Evolutionary conservation across 352 stramenopile species (phyloP).

Genomic region (Phytophthora lateralis): DNA sequence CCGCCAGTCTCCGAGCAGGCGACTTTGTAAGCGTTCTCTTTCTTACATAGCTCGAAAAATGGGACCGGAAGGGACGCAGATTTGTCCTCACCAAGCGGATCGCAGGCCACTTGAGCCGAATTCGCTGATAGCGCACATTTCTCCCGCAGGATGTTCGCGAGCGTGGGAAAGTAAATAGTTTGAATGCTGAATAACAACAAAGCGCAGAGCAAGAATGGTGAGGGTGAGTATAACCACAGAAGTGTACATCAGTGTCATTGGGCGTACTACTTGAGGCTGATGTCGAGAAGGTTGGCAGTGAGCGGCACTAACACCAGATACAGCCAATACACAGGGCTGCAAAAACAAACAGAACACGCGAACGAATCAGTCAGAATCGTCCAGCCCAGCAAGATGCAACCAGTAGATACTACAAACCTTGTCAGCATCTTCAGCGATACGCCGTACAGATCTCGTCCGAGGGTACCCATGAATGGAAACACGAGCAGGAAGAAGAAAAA

Average conservation of each 20-base stretch:
- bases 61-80: slow-evolving; percentile 15
- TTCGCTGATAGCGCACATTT: slow-evolving; percentile 49
- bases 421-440: slow-evolving; percentile 59
- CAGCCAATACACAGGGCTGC: slow-evolving; percentile 70
- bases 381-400: background rate
- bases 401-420: slow-evolving; percentile 33
- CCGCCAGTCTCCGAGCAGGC: slow-evolving; percentile 22
- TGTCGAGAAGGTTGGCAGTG: slow-evolving; percentile 63
- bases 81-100: slow-evolving; percentile 24
- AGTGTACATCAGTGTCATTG: slow-evolving; percentile 1
- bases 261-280: slow-evolving; percentile 72
- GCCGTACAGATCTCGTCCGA: slow-evolving; percentile 60
- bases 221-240: background rate
- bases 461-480: slow-evolving; percentile 53
- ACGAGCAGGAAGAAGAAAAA: slow-evolving; percentile 73
- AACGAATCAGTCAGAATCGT: background rate
- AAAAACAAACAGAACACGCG: background rate
- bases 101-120: slow-evolving; percentile 50
- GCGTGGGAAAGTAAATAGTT: slow-evolving; percentile 69
- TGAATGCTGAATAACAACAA: slow-evolving; percentile 39
- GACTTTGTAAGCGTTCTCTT: slow-evolving; percentile 38
- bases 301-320: slow-evolving; percentile 68
- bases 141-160: slow-evolving; percentile 73
- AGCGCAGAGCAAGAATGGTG: background rate
- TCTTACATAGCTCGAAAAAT: slow-evolving; percentile 43